Evolutionary conservation across 108 stramenopile species (phyloP), one percentile per base, ranked within the genome.

Genomic region (Discostella stelligeroides): DNA sequence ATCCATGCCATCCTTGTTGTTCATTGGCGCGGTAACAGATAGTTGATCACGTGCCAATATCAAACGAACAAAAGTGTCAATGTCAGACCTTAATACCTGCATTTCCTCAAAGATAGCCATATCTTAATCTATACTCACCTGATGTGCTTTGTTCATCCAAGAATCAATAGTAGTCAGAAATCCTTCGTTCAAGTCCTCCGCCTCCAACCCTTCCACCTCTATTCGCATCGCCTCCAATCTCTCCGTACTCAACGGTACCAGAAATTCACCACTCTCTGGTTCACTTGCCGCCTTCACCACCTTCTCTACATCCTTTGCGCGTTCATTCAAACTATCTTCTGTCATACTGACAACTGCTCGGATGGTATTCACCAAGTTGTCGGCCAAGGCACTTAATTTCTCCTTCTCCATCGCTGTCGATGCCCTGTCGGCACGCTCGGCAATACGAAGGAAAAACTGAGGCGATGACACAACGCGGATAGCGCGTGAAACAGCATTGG

Each of bases 121-220:
- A n/a, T n/a, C n/a, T n/a, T n/a, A 54, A 14, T 4, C 24, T 2
- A 17, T 18, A 56, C 78, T 64, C 40, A 76, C 76, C 63, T 90
- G 72, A 56, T 92, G 88, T 21, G 84, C 83, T 62, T 95, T 95
- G 60, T 86, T 91, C 88, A 95, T 92, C 88, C 91, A 95, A 39
- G 91, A 82, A 78, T 95, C 94, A 5, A 95, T 72, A 0, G 94
- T 95, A 25, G 79, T 76, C 47, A 95, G 60, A 59, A 95, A 95
- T 10, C 84, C 87, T 63, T 95, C 92, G 71, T 92, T 90, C 68
- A 92, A 72, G 14, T 63, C 70, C 6, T 59, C 70, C 49, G 73
- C 78, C 46, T 91, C 86, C 48, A 95, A 62, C 14, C 54, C 68
- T 47, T 82, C 73, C 68, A 95, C 47, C 27, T 55, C 77, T 14